These are phyloP conservation scores for Cicer arietinum DNA, from an alignment of 306 rosid genomes.

Conservation along the genomic window DNA sequence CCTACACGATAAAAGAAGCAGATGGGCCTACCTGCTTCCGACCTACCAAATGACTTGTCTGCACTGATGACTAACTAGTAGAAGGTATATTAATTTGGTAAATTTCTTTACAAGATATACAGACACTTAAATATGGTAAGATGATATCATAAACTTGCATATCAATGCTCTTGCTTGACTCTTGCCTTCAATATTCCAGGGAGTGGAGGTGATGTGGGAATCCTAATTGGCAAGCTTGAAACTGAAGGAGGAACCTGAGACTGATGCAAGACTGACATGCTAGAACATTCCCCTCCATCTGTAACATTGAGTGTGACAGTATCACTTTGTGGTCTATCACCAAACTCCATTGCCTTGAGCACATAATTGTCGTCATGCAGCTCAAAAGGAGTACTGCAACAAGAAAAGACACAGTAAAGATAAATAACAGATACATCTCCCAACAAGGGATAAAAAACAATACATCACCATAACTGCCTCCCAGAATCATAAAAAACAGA, in stretches of 20 bases:
- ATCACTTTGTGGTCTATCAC: conserved; percentile 66
- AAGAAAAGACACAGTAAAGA: conserved; percentile 32
- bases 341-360: conserved; percentile 88
- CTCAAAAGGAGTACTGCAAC: conserved; percentile 93
- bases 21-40: conserved; percentile 46
- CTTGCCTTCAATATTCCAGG: conserved; percentile 97
- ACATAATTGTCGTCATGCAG: conserved; percentile 96
- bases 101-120: conserved; percentile 73
- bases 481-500: neutral
- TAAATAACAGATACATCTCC: conserved; percentile 32
- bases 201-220: conserved; percentile 87
- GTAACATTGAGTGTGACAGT: conserved; percentile 54
- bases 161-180: conserved; percentile 82
- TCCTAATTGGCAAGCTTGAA: conserved; percentile 56
- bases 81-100: conserved; percentile 43
- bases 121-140: conserved; percentile 50
- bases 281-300: conserved; percentile 81
- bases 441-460: conserved; percentile 5
- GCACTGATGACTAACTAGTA: conserved; percentile 45
- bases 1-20: conserved; percentile 46
- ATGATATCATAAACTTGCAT: conserved; percentile 27
- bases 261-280: conserved; percentile 71
- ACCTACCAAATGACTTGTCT: conserved; percentile 51
- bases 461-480: neutral
- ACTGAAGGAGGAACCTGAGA: conserved; percentile 58